Conservation (phyloP, 495 filamentous ascomycete genomes). For the Podospora conica region DNA sequence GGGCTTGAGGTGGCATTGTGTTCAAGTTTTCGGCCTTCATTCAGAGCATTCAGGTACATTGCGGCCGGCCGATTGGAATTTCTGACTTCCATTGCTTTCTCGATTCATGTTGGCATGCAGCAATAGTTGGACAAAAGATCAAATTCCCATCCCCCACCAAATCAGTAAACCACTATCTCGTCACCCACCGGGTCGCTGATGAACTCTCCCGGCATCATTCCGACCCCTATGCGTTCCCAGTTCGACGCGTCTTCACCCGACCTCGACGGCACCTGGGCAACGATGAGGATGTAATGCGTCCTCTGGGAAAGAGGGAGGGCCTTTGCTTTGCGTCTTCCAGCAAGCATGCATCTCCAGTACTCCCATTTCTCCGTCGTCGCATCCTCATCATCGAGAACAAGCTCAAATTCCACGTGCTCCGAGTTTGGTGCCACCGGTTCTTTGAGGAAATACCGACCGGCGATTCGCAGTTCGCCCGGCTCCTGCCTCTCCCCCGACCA, state of each 20-base stretch:
- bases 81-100: no score
- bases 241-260: background rate
- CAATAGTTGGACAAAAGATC: no score
- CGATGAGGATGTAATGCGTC: background rate
- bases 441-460: background rate
- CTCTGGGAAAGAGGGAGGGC: background rate
- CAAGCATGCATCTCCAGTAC: background rate
- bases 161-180: background rate
- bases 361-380: background rate
- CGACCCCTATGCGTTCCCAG: background rate
- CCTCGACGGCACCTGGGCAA: background rate
- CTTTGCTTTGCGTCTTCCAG: background rate
- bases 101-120: no score
- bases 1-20: no score
- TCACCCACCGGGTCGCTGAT: background rate
- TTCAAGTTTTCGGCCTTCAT: no score
- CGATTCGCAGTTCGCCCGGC: background rate
- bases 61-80: no score
- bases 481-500: background rate
- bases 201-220: background rate
- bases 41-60: no score
- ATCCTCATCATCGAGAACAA: background rate
- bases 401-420: background rate
- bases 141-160: no score
- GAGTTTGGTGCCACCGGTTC: background rate